Evolutionary conservation across 495 filamentous ascomycete species (phyloP), one percentile per base, ranked within the genome.

Genomic region (Chaetomium fimeti): DNA sequence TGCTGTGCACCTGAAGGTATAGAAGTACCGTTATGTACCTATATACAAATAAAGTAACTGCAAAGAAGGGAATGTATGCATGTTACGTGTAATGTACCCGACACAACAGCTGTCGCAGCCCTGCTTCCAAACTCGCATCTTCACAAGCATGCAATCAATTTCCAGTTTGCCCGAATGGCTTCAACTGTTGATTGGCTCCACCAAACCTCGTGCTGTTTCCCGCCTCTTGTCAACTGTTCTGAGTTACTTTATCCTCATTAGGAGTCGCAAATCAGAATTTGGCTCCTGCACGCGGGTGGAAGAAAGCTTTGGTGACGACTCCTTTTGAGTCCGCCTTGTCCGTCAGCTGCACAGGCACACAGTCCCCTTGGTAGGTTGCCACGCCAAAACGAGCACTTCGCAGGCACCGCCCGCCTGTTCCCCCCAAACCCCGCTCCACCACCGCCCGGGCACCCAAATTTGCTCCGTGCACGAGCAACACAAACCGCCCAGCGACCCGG

Each of bases 391-490:
- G 18, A 45, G 56, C 56, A 24, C 40, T n/a, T 36, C 56, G 56
- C 56, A 45, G 42, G 40, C 56, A 29, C 25, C 22, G 40, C 40
- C 60, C 43, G 65, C 22, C 36, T 57, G 56, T 15, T 6, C 42
- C 53, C 60, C 51, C 62, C 55, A 25, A 68, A 69, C 68, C 64
- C 66, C 71, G 66, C 69, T 70, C 64, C 69, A 62, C 62, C 67
- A 59, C 60, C 64, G 12, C 32, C 32, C 8, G 32, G 32, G 32
- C 32, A 66, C 57, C 65, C 64, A 57, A 69, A 70, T 71, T 69
- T 71, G 53, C 67, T 65, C 65, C 60, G 65, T 65, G 67, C 66
- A 66, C 62, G 54, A 69, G 29, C 60, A 65, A 62, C 67, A 60
- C 64, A 56, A 61, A 63, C 27, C 57, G 29, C 32, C 60, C 67